These are phyloP conservation scores for Nicotiana benthamiana DNA, from an alignment of 257 asterid species.

Conservation along the genomic window DNA sequence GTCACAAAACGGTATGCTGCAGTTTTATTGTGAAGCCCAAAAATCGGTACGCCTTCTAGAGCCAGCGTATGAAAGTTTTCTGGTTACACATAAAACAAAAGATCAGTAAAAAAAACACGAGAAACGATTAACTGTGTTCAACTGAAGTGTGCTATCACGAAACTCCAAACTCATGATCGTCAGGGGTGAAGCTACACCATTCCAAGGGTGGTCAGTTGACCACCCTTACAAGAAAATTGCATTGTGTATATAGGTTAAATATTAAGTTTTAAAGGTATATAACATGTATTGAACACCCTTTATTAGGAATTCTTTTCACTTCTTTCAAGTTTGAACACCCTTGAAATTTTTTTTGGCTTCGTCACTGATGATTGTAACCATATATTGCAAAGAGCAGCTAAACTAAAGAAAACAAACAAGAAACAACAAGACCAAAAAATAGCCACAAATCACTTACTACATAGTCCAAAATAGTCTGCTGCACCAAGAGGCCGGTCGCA, in stretches of 20 bases:
- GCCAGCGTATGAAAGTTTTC: constrained; percentile 87
- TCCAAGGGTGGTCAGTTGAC: no score
- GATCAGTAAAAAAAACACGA: not conserved
- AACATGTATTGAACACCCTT: no score
- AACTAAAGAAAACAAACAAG: not conserved
- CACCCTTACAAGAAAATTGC: no score
- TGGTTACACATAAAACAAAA: constrained; percentile 20
- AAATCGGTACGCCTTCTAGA: constrained; percentile 74
- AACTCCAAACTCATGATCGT: not conserved
- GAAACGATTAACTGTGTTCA: not conserved
- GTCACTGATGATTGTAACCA: not conserved
- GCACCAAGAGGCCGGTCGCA: constrained; percentile 97
- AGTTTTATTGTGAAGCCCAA: constrained; percentile 71
- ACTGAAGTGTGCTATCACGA: not conserved
- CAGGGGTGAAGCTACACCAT: no score
- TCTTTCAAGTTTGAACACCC: no score
- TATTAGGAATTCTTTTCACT: no score
- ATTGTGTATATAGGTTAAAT: no score
- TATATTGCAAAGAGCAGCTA: not conserved
- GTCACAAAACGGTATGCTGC: constrained; percentile 97
- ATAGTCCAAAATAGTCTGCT: constrained; percentile 90
- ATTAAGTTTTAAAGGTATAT: no score
- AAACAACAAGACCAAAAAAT: not conserved
- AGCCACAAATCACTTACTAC: constrained; percentile 35
- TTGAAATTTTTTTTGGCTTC: no score